These are phyloP conservation scores for Syzygium aromaticum DNA, from an alignment of 345 rosid species.

Conservation along the genomic window DNA sequence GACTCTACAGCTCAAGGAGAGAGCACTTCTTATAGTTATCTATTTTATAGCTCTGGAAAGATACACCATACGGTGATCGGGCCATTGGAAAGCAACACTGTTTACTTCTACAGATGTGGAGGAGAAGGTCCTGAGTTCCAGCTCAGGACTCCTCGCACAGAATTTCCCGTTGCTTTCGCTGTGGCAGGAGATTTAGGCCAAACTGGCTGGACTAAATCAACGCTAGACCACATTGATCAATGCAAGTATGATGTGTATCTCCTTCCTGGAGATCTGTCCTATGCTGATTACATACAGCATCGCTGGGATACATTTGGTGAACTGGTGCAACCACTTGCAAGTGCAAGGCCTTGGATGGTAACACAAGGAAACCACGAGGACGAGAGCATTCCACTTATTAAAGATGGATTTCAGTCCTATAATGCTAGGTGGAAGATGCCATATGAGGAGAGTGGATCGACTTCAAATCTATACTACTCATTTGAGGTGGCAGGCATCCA, in stretches of 20 bases:
- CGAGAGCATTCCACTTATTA: constrained; percentile 59
- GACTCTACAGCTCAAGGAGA: constrained; percentile 45
- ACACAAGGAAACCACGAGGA: constrained; percentile 91
- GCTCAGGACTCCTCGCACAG: constrained; percentile 75
- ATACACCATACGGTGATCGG: constrained; percentile 87
- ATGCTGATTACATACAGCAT: constrained; percentile 81
- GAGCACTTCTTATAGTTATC: constrained; percentile 65
- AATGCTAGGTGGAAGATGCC: constrained; percentile 98
- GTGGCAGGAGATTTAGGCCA: constrained; percentile 97
- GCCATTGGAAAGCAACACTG: constrained; percentile 53
- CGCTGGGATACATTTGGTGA: constrained; percentile 91
- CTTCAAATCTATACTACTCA: constrained; percentile 86
- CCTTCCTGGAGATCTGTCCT: constrained; percentile 96
- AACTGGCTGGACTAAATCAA: constrained; percentile 93
- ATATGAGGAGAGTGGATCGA: constrained; percentile 76
- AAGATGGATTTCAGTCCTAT: constrained; percentile 62
- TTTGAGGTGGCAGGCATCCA: constrained; percentile 87
- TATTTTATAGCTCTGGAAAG: constrained; percentile 78
- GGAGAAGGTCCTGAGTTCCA: constrained; percentile 80
- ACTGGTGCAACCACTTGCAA: constrained; percentile 86
- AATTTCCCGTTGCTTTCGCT: constrained; percentile 74
- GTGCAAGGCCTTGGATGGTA: constrained; percentile 98
- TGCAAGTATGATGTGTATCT: constrained; percentile 74
- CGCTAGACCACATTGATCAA: constrained; percentile 66
- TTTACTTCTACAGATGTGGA: constrained; percentile 77